Percentiles rank a stretch among this genome's conserved stretches.
phyloP scores from a whole-genome alignment of 345 rosid genomes.

The Dovyalis caffra region DNA sequence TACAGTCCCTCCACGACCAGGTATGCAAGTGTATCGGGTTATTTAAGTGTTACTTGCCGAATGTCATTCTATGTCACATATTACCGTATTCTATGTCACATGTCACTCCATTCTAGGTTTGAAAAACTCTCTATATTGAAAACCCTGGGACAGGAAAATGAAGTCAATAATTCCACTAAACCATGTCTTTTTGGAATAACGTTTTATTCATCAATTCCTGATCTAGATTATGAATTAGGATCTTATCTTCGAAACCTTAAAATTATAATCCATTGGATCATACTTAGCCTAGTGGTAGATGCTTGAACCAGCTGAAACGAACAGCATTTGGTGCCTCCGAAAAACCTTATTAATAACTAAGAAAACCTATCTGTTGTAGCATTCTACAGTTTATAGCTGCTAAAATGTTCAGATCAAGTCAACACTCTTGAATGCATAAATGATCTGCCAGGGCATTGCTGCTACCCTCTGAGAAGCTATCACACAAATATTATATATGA shows the following conservation, averaged over 20 bases:
- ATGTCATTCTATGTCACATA: neutral
- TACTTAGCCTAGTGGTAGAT: no score
- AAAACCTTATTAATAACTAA: neutral
- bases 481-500: no score
- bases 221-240: neutral
- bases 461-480: no score
- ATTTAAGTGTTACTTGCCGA: neutral
- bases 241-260: no score
- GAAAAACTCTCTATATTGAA: no score
- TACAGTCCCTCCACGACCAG: slow-evolving; percentile 40
- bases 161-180: no score
- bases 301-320: no score
- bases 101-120: neutral
- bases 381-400: neutral
- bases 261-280: no score
- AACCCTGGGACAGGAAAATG: no score
- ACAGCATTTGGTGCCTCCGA: neutral
- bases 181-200: neutral
- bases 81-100: neutral
- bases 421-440: neutral
- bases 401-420: neutral
- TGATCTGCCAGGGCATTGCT: no score
- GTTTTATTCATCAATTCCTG: neutral
- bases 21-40: slow-evolving; percentile 22
- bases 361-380: neutral